Percentiles rank a stretch among this genome's conserved stretches.
phyloP scores from a whole-genome alignment of 495 filamentous ascomycete species.

The Lichina pygmaea region DNA sequence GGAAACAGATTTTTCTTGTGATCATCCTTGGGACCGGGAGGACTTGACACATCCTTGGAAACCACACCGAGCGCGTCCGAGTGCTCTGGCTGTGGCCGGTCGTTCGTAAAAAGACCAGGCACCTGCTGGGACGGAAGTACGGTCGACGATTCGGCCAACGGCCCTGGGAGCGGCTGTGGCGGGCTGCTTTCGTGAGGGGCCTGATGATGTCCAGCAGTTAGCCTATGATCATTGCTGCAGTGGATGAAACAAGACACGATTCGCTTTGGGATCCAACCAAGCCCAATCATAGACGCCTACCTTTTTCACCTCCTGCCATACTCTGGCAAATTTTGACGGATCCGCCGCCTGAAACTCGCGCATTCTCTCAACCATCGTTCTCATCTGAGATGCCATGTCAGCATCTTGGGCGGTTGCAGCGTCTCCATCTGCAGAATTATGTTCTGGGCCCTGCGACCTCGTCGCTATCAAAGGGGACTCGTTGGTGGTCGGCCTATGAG shows the following conservation, averaged over 20 bases:
- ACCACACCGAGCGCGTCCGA: neutral
- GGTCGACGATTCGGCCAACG: neutral
- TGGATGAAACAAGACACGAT: no score
- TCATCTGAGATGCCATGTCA: constrained; percentile 13
- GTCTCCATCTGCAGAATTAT: no score
- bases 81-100: neutral
- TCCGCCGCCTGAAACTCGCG: constrained; percentile 13
- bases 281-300: neutral
- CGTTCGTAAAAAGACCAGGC: neutral
- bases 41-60: neutral
- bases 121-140: neutral
- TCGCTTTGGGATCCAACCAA: no score
- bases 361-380: constrained; percentile 14
- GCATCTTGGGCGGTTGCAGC: no score
- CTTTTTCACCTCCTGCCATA: constrained; percentile 14
- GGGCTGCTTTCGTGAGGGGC: neutral
- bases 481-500: neutral
- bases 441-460: neutral
- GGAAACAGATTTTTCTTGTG: neutral
- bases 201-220: no score
- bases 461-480: neutral
- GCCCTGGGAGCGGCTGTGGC: neutral
- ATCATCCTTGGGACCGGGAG: neutral
- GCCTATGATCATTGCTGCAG: no score
- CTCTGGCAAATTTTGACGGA: constrained; percentile 10